Base-by-base conservation (phyloP, 129 eudicot species). In the Pittosporum tobira region DNA sequence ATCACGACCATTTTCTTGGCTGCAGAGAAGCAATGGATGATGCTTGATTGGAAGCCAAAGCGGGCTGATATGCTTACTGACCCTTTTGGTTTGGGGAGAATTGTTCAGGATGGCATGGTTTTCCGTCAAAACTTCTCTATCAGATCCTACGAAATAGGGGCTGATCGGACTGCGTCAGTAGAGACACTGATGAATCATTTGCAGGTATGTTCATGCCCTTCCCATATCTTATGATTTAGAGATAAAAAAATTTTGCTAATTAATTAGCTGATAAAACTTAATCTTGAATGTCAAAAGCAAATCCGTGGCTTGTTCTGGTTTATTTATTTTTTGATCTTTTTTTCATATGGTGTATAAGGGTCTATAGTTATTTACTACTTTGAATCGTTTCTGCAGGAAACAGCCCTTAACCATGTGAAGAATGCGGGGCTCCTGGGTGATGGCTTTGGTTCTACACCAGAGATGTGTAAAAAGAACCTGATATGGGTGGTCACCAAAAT, bases 1-100 rank as follows among this genome's bases (percentile, higher is more conserved):
- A 91, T 91, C 50, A 86, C 95, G 1, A 91, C 98, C 2, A 71
- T 86, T 34, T 91, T 91, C 62, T 76, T 91, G 71, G 98, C 98
- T 50, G 98, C 98, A 7, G 98, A 91, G 77, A 91, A 91, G 74
- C 98, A 91, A 60, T 86, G 98, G 98, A 91, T 83, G 90, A 81
- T 83, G 94, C 78, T 86, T 62, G 96, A 91, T 65, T 91, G 95
- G 98, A 91, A 86, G 69, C 88, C 96, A 0, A 93, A 79, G 65
- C 74, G 96, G 24, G 73, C 89, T 4, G 98, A 91, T 37, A 71
- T 69, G 76, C 88, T 86, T 65, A 60, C 67, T 12, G 94, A 86
- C 60, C 85, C 98, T 3, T 86, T 86, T 81, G 96, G 90, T 58
- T 62, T 91, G 44, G 94, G 98, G 38, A 77, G 74, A 63, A 71